A percentile compares a stretch with the other conserved stretches of the same genome.
These are phyloP conservation scores for Chaetomiaceae sp. DNA, from an alignment of 2,329 filamentous ascomycete genomes.

Conservation along the genomic window DNA sequence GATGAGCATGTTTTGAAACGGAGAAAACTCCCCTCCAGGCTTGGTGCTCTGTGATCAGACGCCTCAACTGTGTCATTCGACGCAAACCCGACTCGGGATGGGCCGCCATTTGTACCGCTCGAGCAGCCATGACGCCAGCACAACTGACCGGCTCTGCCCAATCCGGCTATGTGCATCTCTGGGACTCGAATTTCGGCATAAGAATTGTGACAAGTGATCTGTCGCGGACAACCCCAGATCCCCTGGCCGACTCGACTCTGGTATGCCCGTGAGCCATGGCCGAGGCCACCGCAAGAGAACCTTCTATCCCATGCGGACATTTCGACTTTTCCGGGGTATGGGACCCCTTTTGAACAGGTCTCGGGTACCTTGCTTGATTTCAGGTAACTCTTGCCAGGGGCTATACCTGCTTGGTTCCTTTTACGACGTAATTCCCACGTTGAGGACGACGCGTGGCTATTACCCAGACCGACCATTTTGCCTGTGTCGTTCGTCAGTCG, in stretches of 20 bases:
- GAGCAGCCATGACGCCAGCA: neutral
- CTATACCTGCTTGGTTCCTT: too few species aligned
- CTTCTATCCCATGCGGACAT: neutral
- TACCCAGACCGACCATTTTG: too few species aligned
- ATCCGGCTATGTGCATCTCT: constrained; percentile 7
- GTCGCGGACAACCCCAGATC: constrained; percentile 1
- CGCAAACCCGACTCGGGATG: constrained; percentile 5
- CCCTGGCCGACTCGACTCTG: neutral
- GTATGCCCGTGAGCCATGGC: neutral
- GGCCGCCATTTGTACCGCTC: constrained; percentile 8
- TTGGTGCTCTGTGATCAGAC: neutral
- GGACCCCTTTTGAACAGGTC: neutral
- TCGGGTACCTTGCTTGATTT: neutral
- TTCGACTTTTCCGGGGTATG: neutral
- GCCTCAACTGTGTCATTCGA: neutral
- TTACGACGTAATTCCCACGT: neutral
- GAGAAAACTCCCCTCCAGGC: too few species aligned
- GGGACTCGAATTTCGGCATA: neutral
- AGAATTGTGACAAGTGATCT: constrained; percentile 9
- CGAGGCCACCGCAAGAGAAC: neutral
- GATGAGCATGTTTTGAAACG: too few species aligned
- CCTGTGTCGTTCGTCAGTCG: too few species aligned
- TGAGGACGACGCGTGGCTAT: too few species aligned
- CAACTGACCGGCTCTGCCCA: neutral
- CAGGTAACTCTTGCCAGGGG: too few species aligned